Percentiles rank a stretch among this genome's conserved stretches.
phyloP scores from a whole-genome alignment of 2,329 filamentous ascomycete genomes.

The Alternaria metachromatica region DNA sequence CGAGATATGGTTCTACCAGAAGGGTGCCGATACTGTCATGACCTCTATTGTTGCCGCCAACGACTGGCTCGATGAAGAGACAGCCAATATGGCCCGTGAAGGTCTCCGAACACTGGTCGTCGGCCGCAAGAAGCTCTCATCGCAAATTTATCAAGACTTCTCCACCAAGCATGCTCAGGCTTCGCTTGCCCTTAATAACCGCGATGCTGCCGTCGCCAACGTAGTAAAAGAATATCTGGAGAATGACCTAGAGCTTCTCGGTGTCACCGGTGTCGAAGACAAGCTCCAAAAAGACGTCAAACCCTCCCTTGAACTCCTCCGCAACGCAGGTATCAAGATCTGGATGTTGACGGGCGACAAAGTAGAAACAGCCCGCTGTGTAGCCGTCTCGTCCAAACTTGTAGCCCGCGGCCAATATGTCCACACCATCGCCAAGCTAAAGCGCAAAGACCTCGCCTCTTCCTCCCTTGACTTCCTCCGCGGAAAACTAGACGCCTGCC shows the following conservation, averaged over 20 bases:
- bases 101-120: conserved; percentile 92
- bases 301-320: conserved; percentile 88
- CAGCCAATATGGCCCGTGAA: conserved; percentile 98
- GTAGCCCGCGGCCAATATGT: conserved; percentile 95
- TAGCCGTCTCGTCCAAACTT: conserved; percentile 92
- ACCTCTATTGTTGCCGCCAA: conserved; percentile 92
- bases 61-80: conserved; percentile 98
- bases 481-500: conserved; percentile 82
- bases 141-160: conserved; percentile 82
- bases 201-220: conserved; percentile 81
- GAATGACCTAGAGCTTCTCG: conserved; percentile 85
- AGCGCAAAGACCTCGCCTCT: conserved; percentile 81
- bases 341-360: conserved; percentile 99
- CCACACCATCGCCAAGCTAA: conserved; percentile 87
- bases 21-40: conserved; percentile 98
- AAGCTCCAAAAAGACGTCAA: conserved; percentile 96
- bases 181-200: conserved; percentile 77
- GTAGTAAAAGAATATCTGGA: conserved; percentile 85
- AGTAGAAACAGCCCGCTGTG: conserved; percentile 94
- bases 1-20: conserved; percentile 98
- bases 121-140: conserved; percentile 84
- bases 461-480: conserved; percentile 88
- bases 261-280: conserved; percentile 98
- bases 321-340: conserved; percentile 97
- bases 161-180: conserved; percentile 76